These are phyloP conservation scores for Manihot esculenta DNA, from an alignment of 441 rosid genomes.

Conservation along the genomic window DNA sequence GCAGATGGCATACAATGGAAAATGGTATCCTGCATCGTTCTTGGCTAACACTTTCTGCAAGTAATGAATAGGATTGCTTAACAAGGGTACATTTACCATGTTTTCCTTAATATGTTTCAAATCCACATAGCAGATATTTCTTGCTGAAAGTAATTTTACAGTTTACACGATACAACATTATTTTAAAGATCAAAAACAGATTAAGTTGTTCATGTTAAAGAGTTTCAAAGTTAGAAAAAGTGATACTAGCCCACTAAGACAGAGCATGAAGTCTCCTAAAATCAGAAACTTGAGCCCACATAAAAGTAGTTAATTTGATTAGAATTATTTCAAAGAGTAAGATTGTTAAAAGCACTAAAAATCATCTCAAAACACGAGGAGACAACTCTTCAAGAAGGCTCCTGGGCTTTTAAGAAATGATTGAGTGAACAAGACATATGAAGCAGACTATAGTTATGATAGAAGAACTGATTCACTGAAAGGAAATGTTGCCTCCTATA, in stretches of 20 bases:
- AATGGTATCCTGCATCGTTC: constrained; percentile 80
- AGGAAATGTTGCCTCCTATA: no score
- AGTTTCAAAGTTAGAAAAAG: not conserved
- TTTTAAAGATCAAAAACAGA: constrained; percentile 2
- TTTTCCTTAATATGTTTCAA: constrained; percentile 2
- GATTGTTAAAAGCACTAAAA: not conserved
- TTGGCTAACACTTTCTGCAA: constrained; percentile 67
- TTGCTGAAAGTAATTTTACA: not conserved
- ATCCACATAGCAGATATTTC: not conserved
- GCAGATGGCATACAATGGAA: constrained; percentile 80
- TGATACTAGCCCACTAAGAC: not conserved
- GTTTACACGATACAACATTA: not conserved
- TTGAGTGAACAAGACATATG: not conserved
- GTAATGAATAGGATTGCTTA: constrained; percentile 10
- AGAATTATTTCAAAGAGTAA: not conserved
- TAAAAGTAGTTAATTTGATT: not conserved
- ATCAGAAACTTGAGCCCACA: constrained; percentile 4
- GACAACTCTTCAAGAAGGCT: constrained; percentile 1
- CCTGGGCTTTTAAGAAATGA: not conserved
- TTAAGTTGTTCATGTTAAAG: not conserved
- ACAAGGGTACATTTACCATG: not conserved
- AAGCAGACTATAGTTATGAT: not conserved
- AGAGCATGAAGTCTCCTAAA: not conserved
- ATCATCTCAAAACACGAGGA: not conserved
- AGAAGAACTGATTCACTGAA: no score